These are phyloP conservation scores for Kodamaea sp. DNA, from an alignment of 1,139 yeast species.

Conservation along the genomic window DNA sequence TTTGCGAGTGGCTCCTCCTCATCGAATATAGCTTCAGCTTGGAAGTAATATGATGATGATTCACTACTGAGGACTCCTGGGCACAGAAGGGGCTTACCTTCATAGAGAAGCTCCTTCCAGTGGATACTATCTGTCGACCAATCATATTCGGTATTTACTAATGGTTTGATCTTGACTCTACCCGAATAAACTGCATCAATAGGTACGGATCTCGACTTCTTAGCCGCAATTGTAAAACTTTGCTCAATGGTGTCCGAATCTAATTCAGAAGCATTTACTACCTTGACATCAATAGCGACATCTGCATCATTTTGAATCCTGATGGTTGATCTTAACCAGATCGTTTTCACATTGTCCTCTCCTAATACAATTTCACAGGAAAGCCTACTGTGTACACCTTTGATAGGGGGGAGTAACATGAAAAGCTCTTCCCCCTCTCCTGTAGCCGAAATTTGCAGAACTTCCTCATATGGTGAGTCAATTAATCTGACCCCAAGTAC, in stretches of 20 bases:
- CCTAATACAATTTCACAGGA: slow-evolving; percentile 70
- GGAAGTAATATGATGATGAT: slow-evolving; percentile 61
- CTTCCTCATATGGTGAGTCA: slow-evolving; percentile 54
- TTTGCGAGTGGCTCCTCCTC: slow-evolving; percentile 65
- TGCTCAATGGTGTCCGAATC: slow-evolving; percentile 15
- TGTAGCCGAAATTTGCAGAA: slow-evolving; percentile 63
- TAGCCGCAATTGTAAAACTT: slow-evolving; percentile 50
- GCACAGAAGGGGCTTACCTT: slow-evolving; percentile 62
- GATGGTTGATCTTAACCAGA: slow-evolving; percentile 74
- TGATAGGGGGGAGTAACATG: slow-evolving; percentile 61
- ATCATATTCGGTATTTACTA: slow-evolving; percentile 49
- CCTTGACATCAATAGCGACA: slow-evolving; percentile 50
- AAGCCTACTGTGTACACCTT: slow-evolving; percentile 70
- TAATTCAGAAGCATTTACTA: slow-evolving; percentile 18
- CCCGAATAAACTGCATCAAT: slow-evolving; percentile 66
- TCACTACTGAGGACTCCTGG: slow-evolving; percentile 39
- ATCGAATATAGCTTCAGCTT: slow-evolving; percentile 69
- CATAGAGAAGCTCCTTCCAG: slow-evolving; percentile 67
- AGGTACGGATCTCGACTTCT: slow-evolving; percentile 65
- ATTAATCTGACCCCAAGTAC: slow-evolving; percentile 61
- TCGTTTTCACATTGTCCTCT: slow-evolving; percentile 75
- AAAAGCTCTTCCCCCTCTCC: slow-evolving; percentile 84
- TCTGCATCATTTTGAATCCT: slow-evolving; percentile 71
- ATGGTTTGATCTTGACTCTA: slow-evolving; percentile 61
- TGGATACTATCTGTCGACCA: slow-evolving; percentile 66